Evolutionary conservation across 768 basidiomycete genomes (phyloP).

Genomic region (Lyophyllum atratum): DNA sequence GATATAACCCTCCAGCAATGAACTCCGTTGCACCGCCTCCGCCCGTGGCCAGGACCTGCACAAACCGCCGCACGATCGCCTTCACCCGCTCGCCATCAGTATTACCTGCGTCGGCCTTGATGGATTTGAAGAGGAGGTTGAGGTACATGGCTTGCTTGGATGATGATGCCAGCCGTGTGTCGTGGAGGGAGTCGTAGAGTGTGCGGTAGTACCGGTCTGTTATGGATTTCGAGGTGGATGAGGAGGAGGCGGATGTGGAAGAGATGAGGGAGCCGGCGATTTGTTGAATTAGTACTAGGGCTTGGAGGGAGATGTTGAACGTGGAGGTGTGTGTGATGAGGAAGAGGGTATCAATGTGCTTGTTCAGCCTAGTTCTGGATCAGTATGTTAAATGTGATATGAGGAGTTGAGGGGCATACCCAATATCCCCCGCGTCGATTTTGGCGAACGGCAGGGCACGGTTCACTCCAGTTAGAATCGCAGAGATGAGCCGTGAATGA

Average conservation of each 20-base stretch:
- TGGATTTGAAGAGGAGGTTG: conserved; percentile 87
- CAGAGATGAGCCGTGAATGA: conserved; percentile 83
- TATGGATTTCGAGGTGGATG: conserved; percentile 50
- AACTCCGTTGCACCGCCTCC: conserved; percentile 82
- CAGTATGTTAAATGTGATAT: not conserved
- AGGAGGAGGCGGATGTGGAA: conserved; percentile 35
- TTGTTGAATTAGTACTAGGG: conserved; percentile 86
- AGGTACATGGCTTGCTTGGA: conserved; percentile 97
- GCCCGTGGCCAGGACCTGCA: conserved; percentile 75
- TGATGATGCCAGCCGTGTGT: conserved; percentile 75
- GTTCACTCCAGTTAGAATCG: conserved; percentile 91
- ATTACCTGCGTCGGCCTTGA: conserved; percentile 67
- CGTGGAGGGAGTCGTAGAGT: conserved; percentile 87
- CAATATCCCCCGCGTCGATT: conserved; percentile 64
- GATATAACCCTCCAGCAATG: conserved; percentile 82
- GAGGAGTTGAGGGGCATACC: conserved; percentile 43
- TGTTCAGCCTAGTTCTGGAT: conserved; percentile 58
- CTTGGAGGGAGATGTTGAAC: conserved; percentile 95
- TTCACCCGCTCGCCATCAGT: conserved; percentile 60
- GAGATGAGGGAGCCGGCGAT: conserved; percentile 60
- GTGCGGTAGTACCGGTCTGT: conserved; percentile 76
- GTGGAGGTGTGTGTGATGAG: conserved; percentile 93
- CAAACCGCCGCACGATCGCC: conserved; percentile 80
- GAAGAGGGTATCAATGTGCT: conserved; percentile 93
- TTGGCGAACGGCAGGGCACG: conserved; percentile 93